Percentiles rank a stretch among this genome's conserved stretches.
These are phyloP conservation scores for Cadophora sp. DNA, from an alignment of 2,329 filamentous ascomycete species.

Conservation along the genomic window DNA sequence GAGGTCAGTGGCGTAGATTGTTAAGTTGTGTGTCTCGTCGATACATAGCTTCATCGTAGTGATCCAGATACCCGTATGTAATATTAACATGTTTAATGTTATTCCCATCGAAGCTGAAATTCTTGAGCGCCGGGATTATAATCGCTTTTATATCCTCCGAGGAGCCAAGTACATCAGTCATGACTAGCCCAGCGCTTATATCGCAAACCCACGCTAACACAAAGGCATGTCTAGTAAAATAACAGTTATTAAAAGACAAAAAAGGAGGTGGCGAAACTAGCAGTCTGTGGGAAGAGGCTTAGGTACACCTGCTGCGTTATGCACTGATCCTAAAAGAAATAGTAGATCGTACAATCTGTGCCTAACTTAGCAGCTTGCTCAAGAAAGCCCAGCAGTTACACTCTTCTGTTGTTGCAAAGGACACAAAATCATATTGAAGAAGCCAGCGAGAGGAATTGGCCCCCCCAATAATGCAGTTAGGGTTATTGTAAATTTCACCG, in stretches of 20 bases:
- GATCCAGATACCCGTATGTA: background rate
- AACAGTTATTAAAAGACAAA: constrained; percentile 18
- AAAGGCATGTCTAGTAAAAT: background rate
- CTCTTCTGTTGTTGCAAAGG: too few species aligned
- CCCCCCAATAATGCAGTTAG: too few species aligned
- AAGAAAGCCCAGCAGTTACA: too few species aligned
- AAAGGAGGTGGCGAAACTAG: too few species aligned
- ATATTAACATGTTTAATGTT: constrained; percentile 7
- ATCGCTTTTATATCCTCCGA: background rate
- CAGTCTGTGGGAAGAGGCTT: too few species aligned
- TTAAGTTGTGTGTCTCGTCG: background rate
- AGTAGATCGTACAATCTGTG: too few species aligned
- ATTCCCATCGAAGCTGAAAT: background rate
- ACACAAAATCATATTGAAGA: too few species aligned
- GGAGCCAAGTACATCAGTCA: background rate
- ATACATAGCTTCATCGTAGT: background rate
- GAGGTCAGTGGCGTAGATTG: background rate
- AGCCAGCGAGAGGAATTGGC: too few species aligned
- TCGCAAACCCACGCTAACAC: background rate
- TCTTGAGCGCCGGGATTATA: background rate
- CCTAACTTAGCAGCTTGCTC: too few species aligned
- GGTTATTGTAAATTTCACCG: too few species aligned
- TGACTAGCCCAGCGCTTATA: background rate
- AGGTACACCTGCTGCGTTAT: too few species aligned
- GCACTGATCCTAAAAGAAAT: too few species aligned